These are phyloP conservation scores for Lasiosphaeris hirsuta DNA, from an alignment of 495 filamentous ascomycete species.

Conservation along the genomic window DNA sequence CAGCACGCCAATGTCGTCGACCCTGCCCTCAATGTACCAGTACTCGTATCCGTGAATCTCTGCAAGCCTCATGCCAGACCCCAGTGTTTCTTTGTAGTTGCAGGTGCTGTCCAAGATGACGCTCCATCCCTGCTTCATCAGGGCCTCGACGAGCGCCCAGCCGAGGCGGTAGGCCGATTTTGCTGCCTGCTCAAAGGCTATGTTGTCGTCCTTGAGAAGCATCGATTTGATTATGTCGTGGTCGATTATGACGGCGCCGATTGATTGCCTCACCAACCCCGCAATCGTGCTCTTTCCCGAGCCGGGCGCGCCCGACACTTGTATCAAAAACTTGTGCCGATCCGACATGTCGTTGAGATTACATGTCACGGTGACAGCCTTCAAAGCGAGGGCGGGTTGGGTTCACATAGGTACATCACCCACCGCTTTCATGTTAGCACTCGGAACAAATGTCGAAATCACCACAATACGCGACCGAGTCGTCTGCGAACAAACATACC, in stretches of 20 bases:
- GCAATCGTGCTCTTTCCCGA: no score
- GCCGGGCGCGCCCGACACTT: no score
- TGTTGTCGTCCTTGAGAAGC: slow-evolving; percentile 12
- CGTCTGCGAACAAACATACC: no score
- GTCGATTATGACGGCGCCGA: slow-evolving; percentile 13
- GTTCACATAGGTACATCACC: no score
- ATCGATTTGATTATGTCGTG: slow-evolving; percentile 18
- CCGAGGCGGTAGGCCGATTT: slow-evolving; percentile 20
- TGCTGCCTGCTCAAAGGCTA: slow-evolving; percentile 20
- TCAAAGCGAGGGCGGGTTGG: no score
- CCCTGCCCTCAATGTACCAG: slow-evolving; percentile 29
- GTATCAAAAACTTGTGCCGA: no score
- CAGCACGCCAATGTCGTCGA: slow-evolving; percentile 27
- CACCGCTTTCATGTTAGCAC: no score
- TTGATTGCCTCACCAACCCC: background rate
- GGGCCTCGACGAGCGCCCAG: slow-evolving; percentile 22
- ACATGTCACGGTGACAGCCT: no score
- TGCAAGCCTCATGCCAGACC: slow-evolving; percentile 15
- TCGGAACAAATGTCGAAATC: no score
- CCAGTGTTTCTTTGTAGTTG: slow-evolving; percentile 23
- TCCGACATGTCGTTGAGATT: no score
- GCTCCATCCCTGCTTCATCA: slow-evolving; percentile 23
- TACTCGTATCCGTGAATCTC: slow-evolving; percentile 16
- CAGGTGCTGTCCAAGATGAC: slow-evolving; percentile 31
- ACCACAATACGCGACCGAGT: no score